Evolutionary conservation across 108 stramenopile species (phyloP).

Genomic region (Stephanodiscus triporus): DNA sequence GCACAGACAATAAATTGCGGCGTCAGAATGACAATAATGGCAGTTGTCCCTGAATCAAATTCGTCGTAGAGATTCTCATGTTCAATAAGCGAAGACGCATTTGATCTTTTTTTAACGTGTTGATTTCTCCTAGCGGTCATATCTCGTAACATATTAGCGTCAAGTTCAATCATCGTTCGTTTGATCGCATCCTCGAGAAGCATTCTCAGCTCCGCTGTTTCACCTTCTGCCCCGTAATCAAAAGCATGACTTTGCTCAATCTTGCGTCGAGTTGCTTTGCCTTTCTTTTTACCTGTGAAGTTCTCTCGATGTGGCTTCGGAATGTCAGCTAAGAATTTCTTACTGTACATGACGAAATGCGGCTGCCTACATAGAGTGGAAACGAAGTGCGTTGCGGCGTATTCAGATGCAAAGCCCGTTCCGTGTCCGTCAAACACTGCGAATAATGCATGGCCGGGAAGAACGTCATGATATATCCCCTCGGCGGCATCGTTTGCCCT

Average conservation of each 20-base stretch:
- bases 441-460: constrained; percentile 66
- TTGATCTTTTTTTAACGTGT: not conserved
- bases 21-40: constrained; percentile 78
- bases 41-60: constrained; percentile 86
- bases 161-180: constrained; percentile 24
- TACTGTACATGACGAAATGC: constrained; percentile 51
- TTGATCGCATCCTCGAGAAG: constrained; percentile 24
- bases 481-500: not conserved
- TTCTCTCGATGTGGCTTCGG: constrained; percentile 42
- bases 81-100: not conserved
- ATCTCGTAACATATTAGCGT: constrained; percentile 27
- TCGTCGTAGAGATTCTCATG: constrained; percentile 12
- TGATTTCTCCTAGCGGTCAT: constrained; percentile 1
- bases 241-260: no score
- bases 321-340: constrained; percentile 18
- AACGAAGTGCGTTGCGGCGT: constrained; percentile 59
- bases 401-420: constrained; percentile 73
- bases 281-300: constrained; percentile 26
- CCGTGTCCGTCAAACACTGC: constrained; percentile 90
- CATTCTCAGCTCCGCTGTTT: not conserved
- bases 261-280: constrained; percentile 49
- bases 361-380: constrained; percentile 56
- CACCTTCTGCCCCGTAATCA: not conserved
- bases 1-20: constrained; percentile 88
- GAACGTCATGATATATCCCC: not conserved